Evolutionary conservation across 305 asterid species (phyloP).

Genomic region (Fraxinus paxiana): DNA sequence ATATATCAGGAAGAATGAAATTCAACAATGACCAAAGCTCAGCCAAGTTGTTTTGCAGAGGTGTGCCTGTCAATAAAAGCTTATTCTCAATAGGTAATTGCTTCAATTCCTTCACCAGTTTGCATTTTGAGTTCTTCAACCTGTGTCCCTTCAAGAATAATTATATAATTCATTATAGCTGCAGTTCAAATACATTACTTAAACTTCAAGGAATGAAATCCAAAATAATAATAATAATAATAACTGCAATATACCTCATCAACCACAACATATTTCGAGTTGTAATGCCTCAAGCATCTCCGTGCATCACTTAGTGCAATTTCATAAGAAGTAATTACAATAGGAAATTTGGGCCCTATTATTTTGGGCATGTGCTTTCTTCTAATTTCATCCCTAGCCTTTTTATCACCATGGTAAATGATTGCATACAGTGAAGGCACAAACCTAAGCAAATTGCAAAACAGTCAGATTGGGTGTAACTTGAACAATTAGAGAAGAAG

Average conservation of each 20-base stretch:
- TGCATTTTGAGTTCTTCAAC: slow-evolving; percentile 84
- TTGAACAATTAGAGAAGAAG: not conserved
- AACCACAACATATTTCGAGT: slow-evolving; percentile 88
- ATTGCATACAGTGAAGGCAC: slow-evolving; percentile 32
- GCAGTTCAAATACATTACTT: slow-evolving; percentile 3
- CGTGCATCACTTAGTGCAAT: slow-evolving; percentile 66
- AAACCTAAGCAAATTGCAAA: slow-evolving; percentile 27
- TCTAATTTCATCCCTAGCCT: slow-evolving; percentile 58
- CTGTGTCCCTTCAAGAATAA: slow-evolving; percentile 77
- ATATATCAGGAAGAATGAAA: slow-evolving; percentile 95
- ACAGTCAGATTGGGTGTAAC: not conserved
- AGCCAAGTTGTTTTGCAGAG: slow-evolving; percentile 89
- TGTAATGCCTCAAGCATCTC: slow-evolving; percentile 57
- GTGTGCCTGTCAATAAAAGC: slow-evolving; percentile 93
- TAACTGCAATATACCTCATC: slow-evolving; percentile 66
- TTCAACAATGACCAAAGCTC: slow-evolving; percentile 97
- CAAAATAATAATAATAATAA: not conserved
- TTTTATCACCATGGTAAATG: slow-evolving; percentile 77
- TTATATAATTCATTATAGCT: slow-evolving; percentile 13
- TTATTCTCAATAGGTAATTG: slow-evolving; percentile 63
- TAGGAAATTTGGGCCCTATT: slow-evolving; percentile 76
- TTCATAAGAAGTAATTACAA: slow-evolving; percentile 86
- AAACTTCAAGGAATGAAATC: not conserved
- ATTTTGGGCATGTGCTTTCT: slow-evolving; percentile 83
- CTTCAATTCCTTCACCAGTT: slow-evolving; percentile 66